Percentiles rank a stretch among this genome's conserved stretches.
phyloP scores from a whole-genome alignment of 2,329 filamentous ascomycete species.

The Phaeoacremonium minimum region DNA sequence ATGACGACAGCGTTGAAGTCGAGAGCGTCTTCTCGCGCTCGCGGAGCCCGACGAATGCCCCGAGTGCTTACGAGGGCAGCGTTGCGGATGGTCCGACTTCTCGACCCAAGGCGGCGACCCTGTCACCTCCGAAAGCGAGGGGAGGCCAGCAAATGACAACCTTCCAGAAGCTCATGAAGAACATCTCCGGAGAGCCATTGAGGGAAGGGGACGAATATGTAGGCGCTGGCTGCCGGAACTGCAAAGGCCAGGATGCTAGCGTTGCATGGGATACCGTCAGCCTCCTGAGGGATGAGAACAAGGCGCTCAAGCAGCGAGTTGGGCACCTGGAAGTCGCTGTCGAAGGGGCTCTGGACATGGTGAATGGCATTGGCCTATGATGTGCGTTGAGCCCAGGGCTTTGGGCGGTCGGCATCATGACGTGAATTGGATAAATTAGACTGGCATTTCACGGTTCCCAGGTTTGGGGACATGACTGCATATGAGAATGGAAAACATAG shows the following conservation, averaged over 20 bases:
- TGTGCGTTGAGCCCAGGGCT: too few relatives aligned
- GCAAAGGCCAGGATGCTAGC: slow-evolving; percentile 52
- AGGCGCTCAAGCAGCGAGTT: slow-evolving; percentile 54
- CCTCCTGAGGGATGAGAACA: slow-evolving; percentile 58
- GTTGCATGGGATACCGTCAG: slow-evolving; percentile 64
- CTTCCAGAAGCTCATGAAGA: slow-evolving; percentile 44
- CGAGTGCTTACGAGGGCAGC: slow-evolving; percentile 11
- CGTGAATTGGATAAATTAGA: too few relatives aligned
- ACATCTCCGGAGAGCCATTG: slow-evolving; percentile 31
- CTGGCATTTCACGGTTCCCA: too few relatives aligned
- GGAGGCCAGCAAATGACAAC: slow-evolving; percentile 36
- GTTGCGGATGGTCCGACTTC: slow-evolving; percentile 9
- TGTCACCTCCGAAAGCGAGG: slow-evolving; percentile 18
- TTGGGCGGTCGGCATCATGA: too few relatives aligned
- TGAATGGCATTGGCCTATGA: slow-evolving; percentile 50
- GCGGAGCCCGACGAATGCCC: slow-evolving; percentile 45
- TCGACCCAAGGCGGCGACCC: slow-evolving; percentile 9
- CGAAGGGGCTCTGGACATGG: slow-evolving; percentile 55
- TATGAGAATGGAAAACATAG: too few relatives aligned
- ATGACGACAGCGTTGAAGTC: slow-evolving; percentile 32
- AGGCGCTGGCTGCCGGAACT: slow-evolving; percentile 44
- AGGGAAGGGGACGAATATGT: slow-evolving; percentile 18
- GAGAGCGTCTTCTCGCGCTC: slow-evolving; percentile 59
- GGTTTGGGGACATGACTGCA: too few relatives aligned
- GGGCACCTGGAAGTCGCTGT: slow-evolving; percentile 55